phyloP scores from a whole-genome alignment of 31 red algal genomes.

The Asparagopsis taxiformis region DNA sequence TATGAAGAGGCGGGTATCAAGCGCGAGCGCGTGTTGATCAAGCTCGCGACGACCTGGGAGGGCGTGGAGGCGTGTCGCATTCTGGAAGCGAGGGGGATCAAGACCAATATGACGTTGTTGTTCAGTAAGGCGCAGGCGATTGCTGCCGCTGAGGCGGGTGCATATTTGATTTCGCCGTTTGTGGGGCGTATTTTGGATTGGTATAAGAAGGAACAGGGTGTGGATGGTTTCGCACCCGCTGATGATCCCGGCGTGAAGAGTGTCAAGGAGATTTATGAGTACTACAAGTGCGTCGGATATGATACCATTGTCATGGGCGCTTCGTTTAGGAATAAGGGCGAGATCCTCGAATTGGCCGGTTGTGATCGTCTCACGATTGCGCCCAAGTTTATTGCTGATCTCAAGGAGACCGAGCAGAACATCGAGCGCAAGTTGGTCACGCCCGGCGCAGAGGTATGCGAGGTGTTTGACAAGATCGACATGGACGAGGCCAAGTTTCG shows the following conservation, averaged over 20 bases:
- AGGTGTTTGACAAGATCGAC: conserved; percentile 31
- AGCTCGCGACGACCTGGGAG: conserved; percentile 80
- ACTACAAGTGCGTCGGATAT: conserved; percentile 63
- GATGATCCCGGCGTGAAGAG: conserved; percentile 63
- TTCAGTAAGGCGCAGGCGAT: conserved; percentile 57
- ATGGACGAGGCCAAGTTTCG: conserved; percentile 57
- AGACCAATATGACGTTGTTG: conserved; percentile 71
- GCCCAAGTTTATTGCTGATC: conserved; percentile 52
- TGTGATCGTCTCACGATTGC: conserved; percentile 80
- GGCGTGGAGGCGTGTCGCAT: conserved; percentile 48
- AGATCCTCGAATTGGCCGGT: conserved; percentile 68
- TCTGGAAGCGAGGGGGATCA: conserved; percentile 50
- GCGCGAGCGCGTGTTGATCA: conserved; percentile 73
- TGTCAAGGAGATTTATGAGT: conserved; percentile 53
- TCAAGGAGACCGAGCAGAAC: conserved; percentile 21
- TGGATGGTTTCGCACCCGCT: conserved; percentile 28
- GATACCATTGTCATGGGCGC: conserved; percentile 81
- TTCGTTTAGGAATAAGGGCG: conserved; percentile 56
- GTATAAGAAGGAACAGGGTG: conserved; percentile 64
- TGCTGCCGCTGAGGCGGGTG: conserved; percentile 61
- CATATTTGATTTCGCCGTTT: conserved; percentile 72
- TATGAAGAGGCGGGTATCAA: conserved; percentile 63
- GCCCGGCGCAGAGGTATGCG: conserved; percentile 4
- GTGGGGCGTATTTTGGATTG: conserved; percentile 75
- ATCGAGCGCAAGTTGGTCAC: conserved; percentile 21